A percentile compares a stretch with the other conserved stretches of the same genome.
These are phyloP conservation scores for Lipomyces kockii DNA, from an alignment of 805 yeast species.

Conservation along the genomic window DNA sequence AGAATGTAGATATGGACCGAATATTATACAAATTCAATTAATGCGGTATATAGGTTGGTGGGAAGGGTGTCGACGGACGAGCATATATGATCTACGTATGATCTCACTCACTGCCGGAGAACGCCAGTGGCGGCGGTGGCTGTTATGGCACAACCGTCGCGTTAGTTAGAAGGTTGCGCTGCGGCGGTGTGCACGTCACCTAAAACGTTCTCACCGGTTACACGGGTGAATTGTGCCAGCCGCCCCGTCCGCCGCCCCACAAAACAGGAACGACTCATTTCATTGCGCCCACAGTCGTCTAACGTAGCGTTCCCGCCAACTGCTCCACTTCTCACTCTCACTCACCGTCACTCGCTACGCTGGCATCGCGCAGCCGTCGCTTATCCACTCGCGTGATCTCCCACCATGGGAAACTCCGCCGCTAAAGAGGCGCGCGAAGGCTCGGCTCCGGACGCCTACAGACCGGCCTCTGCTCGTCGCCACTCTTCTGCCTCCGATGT, in stretches of 20 bases:
- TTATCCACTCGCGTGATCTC: constrained; percentile 7
- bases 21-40: no score
- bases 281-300: no score
- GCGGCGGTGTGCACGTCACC: neutral
- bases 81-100: no score
- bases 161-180: neutral
- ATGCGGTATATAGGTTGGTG: no score
- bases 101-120: no score
- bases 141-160: neutral
- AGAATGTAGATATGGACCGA: no score
- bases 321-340: no score
- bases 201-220: neutral
- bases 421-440: constrained; percentile 39
- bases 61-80: no score
- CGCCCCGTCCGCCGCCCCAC: no score
- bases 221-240: no score
- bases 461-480: constrained; percentile 1
- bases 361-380: neutral
- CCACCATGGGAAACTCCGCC: constrained; percentile 42
- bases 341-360: neutral
- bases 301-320: no score
- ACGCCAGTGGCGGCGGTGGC: neutral
- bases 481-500: constrained; percentile 18
- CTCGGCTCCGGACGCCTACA: constrained; percentile 3
- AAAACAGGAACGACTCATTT: no score